A percentile compares a stretch with the other conserved stretches of the same genome.
Conservation (phyloP, 495 filamentous ascomycete species). For the Astrothelium subdiscretum region DNA sequence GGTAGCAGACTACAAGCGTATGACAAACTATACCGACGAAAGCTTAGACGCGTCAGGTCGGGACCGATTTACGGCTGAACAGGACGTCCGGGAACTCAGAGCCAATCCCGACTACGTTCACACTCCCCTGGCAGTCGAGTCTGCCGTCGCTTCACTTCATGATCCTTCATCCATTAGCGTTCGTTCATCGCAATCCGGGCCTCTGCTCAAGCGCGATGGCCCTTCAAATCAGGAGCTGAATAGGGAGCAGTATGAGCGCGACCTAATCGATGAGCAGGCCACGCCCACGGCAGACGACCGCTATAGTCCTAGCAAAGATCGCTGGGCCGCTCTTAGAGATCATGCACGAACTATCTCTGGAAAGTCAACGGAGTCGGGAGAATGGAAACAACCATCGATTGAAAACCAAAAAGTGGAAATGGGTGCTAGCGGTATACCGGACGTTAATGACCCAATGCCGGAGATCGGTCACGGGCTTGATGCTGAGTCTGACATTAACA, state of each 20-base stretch:
- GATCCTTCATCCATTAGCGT: constrained; percentile 60
- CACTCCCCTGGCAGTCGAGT: constrained; percentile 62
- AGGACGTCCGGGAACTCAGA: constrained; percentile 54
- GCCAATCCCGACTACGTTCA: constrained; percentile 67
- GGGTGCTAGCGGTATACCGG: constrained; percentile 52
- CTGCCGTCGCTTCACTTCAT: constrained; percentile 74
- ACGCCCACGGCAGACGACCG: constrained; percentile 15
- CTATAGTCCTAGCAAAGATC: constrained; percentile 19
- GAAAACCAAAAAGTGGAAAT: constrained; percentile 39
- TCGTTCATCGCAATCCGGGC: neutral
- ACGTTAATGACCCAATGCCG: constrained; percentile 49
- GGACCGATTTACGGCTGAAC: constrained; percentile 50
- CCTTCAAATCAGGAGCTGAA: neutral
- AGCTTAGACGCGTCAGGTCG: constrained; percentile 50
- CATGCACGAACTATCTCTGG: constrained; percentile 13
- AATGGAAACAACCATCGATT: constrained; percentile 9
- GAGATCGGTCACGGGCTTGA: constrained; percentile 53
- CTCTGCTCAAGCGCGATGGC: constrained; percentile 7
- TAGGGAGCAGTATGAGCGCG: constrained; percentile 4
- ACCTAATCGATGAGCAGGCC: constrained; percentile 11
- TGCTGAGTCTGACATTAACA: constrained; percentile 59
- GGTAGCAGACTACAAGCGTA: constrained; percentile 40
- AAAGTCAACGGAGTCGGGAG: neutral
- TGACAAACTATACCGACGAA: constrained; percentile 54
- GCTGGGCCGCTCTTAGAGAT: constrained; percentile 16